Evolutionary conservation across 768 basidiomycete species (phyloP), one percentile per base, ranked within the genome.

Genomic region (Phylloporus sp.): DNA sequence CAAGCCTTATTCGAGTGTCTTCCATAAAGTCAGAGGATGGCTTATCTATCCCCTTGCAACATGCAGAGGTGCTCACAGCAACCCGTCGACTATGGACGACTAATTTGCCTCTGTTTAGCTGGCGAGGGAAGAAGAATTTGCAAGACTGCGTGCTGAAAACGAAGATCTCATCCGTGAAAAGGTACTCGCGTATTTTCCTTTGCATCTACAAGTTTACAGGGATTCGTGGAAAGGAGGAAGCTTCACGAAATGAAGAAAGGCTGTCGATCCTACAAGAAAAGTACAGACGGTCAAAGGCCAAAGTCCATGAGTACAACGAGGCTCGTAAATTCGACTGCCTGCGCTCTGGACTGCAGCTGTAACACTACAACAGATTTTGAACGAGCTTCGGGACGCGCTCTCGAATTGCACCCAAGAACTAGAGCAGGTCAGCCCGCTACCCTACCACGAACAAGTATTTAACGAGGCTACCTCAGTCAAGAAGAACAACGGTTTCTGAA

Each of bases 351-450:
- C 21, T 6, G 15, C 38, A 43, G 28, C 36, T 15, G 21, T 52
- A 34, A 49, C 36, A 20, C 6, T 37, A 6, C 24, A 20, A 36
- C 40, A 66, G 62, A 31, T 54, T 23, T 18, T 56, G 41, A 37
- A 51, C 4, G 56, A 57, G 22, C 50, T 66, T 34, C 53, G 57
- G 38, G 34, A 9, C n/a, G 40, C 52, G 9, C 54, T 66, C 39
- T 39, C 33, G 3, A 49, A 48, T 10, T 50, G 44, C 38, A 38
- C 35, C 24, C 31, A 52, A 38, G 59, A 64, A 45, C 50, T 59
- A 21, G 64, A 59, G 29, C 56, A 61, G 47, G 56, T 52, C 10
- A 39, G 44, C 29, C 13, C 29, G 5, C 3, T 13, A 10, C 10
- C 18, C 11, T 32, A 23, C 33, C 23, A 26, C 28, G 7, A 50